phyloP scores from a whole-genome alignment of 164 flowering plant genomes.

The Macadamia integrifolia region DNA sequence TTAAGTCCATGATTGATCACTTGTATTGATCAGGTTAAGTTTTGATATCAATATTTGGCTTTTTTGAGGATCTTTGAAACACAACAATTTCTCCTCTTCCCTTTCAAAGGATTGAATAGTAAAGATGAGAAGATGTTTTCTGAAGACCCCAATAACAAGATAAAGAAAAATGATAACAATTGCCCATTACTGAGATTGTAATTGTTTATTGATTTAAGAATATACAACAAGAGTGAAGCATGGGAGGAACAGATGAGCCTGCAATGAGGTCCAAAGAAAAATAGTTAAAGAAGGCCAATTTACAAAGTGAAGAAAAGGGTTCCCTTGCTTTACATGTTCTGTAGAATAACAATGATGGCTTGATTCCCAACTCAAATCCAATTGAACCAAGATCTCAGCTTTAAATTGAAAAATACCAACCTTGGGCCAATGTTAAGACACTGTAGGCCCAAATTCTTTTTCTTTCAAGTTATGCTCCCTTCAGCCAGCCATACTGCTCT shows the following conservation, averaged over 20 bases:
- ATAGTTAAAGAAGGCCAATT: no score
- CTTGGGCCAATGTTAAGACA: neutral
- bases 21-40: neutral
- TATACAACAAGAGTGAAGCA: no score
- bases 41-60: neutral
- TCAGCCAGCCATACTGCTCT: conserved; percentile 11
- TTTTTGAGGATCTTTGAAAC: no score
- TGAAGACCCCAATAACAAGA: neutral
- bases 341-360: neutral
- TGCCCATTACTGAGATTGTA: neutral
- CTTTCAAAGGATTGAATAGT: neutral
- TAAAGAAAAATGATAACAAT: neutral
- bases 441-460: neutral
- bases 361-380: neutral
- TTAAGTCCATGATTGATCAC: neutral
- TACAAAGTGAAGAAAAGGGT: neutral
- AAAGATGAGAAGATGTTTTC: neutral
- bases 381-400: conserved; percentile 10
- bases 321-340: neutral
- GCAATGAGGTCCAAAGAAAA: neutral
- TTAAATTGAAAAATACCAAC: neutral
- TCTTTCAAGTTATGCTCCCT: conserved; percentile 1
- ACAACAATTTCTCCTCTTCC: no score
- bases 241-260: no score
- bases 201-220: neutral